These are phyloP conservation scores for Sporothrix sp. DNA, from an alignment of 2,329 filamentous ascomycete genomes.

Conservation along the genomic window DNA sequence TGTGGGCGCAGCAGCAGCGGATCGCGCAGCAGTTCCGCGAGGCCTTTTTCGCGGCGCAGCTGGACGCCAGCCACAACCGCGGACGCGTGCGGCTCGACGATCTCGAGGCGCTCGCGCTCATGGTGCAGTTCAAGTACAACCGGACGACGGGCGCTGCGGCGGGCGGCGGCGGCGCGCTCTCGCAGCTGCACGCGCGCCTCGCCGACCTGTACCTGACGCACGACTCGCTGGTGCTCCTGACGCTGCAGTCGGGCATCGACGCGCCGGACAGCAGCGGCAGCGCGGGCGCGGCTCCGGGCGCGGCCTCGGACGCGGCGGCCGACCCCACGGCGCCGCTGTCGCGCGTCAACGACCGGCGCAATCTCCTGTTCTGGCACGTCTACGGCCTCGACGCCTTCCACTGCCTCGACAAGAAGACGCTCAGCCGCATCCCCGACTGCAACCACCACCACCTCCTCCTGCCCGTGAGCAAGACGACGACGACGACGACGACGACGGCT, in stretches of 20 bases:
- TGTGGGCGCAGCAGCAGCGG: slow-evolving; percentile 19
- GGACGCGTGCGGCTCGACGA: slow-evolving; percentile 15
- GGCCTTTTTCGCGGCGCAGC: slow-evolving; percentile 16
- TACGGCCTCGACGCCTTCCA: slow-evolving; percentile 19
- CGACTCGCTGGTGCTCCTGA: slow-evolving; percentile 22
- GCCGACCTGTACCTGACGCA: slow-evolving; percentile 19
- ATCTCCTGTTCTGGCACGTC: slow-evolving; percentile 18
- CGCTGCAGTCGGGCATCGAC: slow-evolving; percentile 14
- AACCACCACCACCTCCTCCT: not conserved
- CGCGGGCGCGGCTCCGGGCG: no score
- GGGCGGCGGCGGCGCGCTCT: not conserved
- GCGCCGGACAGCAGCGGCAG: no score
- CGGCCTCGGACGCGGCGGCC: not conserved
- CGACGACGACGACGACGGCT: not conserved
- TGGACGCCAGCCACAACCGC: not conserved
- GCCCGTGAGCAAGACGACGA: not conserved
- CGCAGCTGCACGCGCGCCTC: slow-evolving; percentile 12
- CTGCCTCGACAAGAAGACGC: slow-evolving; percentile 17
- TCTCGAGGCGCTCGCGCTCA: slow-evolving; percentile 19
- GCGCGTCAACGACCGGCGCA: slow-evolving; percentile 14
- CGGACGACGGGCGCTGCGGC: not conserved
- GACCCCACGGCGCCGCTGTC: slow-evolving; percentile 3
- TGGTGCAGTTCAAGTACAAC: slow-evolving; percentile 17
- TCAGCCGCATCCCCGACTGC: slow-evolving; percentile 16
- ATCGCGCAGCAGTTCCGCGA: slow-evolving; percentile 19